Evolutionary conservation across 805 yeast species (phyloP).

Genomic region (Torulaspora maleeae): DNA sequence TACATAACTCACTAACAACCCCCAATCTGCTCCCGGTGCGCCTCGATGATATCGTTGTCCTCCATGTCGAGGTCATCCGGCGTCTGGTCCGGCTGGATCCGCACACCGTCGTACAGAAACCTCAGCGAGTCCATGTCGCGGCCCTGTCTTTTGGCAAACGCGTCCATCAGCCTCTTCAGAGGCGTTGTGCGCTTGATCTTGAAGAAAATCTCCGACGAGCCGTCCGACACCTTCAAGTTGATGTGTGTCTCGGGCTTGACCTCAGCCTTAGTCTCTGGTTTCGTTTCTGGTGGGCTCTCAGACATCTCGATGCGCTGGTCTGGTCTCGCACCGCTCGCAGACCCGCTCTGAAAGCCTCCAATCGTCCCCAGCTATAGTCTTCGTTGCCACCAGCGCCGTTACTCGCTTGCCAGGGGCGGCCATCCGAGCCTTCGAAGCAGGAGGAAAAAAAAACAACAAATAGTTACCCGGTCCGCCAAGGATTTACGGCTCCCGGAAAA

Average conservation of each 20-base stretch:
- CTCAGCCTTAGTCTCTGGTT: constrained; percentile 44
- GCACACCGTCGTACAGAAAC: constrained; percentile 88
- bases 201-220: constrained; percentile 89
- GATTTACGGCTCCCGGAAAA: no score
- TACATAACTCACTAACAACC: constrained; percentile 27
- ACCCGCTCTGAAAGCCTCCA: background rate
- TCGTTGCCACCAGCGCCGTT: background rate
- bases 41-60: constrained; percentile 95
- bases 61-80: constrained; percentile 91
- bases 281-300: constrained; percentile 34
- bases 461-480: no score
- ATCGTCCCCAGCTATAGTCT: background rate
- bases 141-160: constrained; percentile 97
- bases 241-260: constrained; percentile 74
- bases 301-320: constrained; percentile 20
- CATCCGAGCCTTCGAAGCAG: background rate
- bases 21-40: constrained; percentile 91
- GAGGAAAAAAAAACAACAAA: background rate
- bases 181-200: constrained; percentile 91
- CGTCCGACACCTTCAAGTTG: constrained; percentile 91
- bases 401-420: no score
- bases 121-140: constrained; percentile 77
- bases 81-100: constrained; percentile 82
- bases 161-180: constrained; percentile 91
- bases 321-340: background rate